phyloP scores from a whole-genome alignment of 352 stramenopile species.

The Globisporangium carolinianum region DNA sequence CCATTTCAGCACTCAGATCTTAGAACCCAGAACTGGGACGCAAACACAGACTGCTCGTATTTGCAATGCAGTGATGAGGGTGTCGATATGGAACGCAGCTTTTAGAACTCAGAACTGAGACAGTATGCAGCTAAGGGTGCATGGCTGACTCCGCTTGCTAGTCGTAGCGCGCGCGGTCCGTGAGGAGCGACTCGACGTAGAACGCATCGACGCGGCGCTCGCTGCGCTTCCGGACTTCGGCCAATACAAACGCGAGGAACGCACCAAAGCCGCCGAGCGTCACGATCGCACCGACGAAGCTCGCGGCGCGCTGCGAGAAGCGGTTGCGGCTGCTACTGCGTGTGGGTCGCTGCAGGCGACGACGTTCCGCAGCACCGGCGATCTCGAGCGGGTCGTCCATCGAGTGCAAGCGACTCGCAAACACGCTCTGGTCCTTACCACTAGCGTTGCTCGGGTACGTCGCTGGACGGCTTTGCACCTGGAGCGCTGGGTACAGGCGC shows the following conservation, averaged over 20 bases:
- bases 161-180: constrained; percentile 41
- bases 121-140: no score
- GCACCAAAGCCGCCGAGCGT: constrained; percentile 50
- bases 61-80: no score
- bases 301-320: constrained; percentile 41
- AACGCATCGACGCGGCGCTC: constrained; percentile 27
- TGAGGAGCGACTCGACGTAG: constrained; percentile 65
- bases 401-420: constrained; percentile 62
- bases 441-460: constrained; percentile 20
- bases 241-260: constrained; percentile 30
- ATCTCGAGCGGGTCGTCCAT: constrained; percentile 26
- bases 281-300: constrained; percentile 58
- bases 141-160: constrained; percentile 2
- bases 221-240: constrained; percentile 26
- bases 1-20: no score
- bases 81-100: no score
- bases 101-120: no score
- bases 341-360: not conserved
- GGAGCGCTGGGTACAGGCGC: constrained; percentile 58
- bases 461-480: constrained; percentile 27
- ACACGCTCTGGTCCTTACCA: constrained; percentile 16
- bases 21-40: no score
- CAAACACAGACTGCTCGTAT: no score
- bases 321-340: constrained; percentile 10
- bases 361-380: not conserved